These are phyloP conservation scores for Stemphylium beticola DNA, from an alignment of 2,329 filamentous ascomycete genomes.

Conservation along the genomic window DNA sequence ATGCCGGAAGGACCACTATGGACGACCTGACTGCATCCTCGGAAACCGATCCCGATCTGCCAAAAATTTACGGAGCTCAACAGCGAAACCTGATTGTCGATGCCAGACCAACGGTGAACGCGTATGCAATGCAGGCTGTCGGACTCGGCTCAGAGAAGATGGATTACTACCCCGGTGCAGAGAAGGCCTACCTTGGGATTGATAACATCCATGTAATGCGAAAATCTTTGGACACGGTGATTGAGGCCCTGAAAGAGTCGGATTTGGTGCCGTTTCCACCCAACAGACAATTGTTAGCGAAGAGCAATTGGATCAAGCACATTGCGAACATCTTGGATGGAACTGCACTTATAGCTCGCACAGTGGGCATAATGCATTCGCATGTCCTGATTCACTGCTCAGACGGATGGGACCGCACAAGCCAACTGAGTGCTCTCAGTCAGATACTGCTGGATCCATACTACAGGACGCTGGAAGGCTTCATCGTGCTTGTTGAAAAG, in stretches of 20 bases:
- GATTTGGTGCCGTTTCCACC: constrained; percentile 84
- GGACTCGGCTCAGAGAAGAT: constrained; percentile 97
- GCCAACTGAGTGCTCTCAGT: constrained; percentile 87
- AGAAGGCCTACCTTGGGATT: constrained; percentile 91
- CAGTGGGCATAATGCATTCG: constrained; percentile 89
- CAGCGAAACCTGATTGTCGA: constrained; percentile 95
- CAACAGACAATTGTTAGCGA: constrained; percentile 78
- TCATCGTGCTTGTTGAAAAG: constrained; percentile 93
- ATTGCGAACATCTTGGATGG: constrained; percentile 85
- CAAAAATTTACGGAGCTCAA: constrained; percentile 81
- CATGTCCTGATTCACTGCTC: constrained; percentile 98
- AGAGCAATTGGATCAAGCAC: constrained; percentile 91
- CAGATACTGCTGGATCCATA: constrained; percentile 96
- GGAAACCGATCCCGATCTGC: constrained; percentile 45
- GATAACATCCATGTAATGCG: constrained; percentile 99
- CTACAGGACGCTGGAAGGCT: constrained; percentile 91
- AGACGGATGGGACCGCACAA: constrained; percentile 97
- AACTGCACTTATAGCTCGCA: constrained; percentile 80
- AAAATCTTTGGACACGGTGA: constrained; percentile 82
- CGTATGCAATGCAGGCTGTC: constrained; percentile 89
- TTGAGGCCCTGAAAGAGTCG: constrained; percentile 90
- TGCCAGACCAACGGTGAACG: constrained; percentile 91
- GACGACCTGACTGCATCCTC: constrained; percentile 40
- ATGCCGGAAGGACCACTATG: constrained; percentile 23
- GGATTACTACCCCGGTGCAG: constrained; percentile 92